Base-by-base conservation (phyloP, 2,329 filamentous ascomycete genomes). In the Lachnellula hyalina region DNA sequence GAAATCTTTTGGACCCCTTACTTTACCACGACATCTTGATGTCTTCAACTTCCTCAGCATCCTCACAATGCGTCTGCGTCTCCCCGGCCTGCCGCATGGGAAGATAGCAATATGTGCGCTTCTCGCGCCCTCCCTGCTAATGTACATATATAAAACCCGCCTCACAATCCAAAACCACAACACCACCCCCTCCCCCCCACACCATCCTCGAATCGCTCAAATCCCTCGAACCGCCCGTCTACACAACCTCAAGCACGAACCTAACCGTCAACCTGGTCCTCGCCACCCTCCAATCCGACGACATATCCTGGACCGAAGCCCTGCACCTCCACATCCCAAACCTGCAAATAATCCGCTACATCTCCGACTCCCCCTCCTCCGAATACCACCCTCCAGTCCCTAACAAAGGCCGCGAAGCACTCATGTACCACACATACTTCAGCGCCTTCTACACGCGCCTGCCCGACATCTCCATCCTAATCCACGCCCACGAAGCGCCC, bases 401-500 rank as follows among this genome's bases (percentile, higher is more conserved):
- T 53, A 80, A 81, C 63, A 83, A 83, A 67, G 83, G 83, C 35
- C 79, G 83, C 62, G 83, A 86, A 68, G 82, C 80, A 35, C 79
- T 82, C 70, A 76, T 82, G 7, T 85, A 86, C 65, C 73, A 84
- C 38, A 79, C 75, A 40, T 85, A 82, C 68, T 76, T 86, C 62
- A 77, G 83, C 62, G 80, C 84, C 65, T 76, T 80, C 66, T 86
- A 86, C 70, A 75, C 85, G 58, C 63, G 73, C 3, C 74, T 86
- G 4, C 76, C 81, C 2, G 80, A 83, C 52, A 74, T 84, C 57
- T 73, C 74, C 34, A 77, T 86, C 59, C 84, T 87, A 69, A 77
- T 83, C 68, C 83, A 86, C 64, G 75, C 80, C 19, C 79, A 85
- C 59, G 78, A 82, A 49, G 56, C 55, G 2, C 58, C 69, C 2